Conservation (phyloP, 371 early-diverging fungal species). For the Mucor lusitanicus region DNA sequence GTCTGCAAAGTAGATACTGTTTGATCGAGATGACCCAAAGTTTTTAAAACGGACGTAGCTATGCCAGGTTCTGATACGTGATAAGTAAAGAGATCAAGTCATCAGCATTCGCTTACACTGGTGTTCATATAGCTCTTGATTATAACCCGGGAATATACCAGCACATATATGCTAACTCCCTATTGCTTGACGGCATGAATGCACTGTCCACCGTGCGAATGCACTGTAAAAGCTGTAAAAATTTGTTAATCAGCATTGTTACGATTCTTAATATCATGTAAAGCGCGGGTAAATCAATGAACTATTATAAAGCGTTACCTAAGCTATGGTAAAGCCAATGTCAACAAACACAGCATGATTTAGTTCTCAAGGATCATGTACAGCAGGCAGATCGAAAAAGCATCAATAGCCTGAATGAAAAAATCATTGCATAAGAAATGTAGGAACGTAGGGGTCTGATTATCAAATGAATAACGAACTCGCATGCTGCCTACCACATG, state of each 20-base stretch:
- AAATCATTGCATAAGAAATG: not conserved
- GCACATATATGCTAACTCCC: no score
- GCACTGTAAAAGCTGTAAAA: not conserved
- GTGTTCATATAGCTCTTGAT: no score
- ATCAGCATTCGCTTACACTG: no score
- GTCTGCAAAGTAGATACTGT: no score
- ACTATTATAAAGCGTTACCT: not conserved
- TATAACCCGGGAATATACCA: not conserved
- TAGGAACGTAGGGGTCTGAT: not conserved
- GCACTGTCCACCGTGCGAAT: not conserved
- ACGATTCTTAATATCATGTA: not conserved
- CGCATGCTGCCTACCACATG: not conserved
- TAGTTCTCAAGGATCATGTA: not conserved
- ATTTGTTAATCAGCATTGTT: not conserved
- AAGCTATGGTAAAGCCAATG: not conserved
- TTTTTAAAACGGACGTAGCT: no score
- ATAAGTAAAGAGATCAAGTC: no score
- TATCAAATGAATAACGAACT: not conserved
- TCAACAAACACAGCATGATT: not conserved
- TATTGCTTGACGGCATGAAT: not conserved
- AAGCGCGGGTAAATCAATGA: constrained; percentile 1
- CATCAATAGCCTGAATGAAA: not conserved
- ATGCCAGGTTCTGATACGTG: no score
- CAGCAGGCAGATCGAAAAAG: not conserved
- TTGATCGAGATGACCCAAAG: no score